Evolutionary conservation across 2,329 filamentous ascomycete genomes (phyloP).

Genomic region (Xylaria sp.): DNA sequence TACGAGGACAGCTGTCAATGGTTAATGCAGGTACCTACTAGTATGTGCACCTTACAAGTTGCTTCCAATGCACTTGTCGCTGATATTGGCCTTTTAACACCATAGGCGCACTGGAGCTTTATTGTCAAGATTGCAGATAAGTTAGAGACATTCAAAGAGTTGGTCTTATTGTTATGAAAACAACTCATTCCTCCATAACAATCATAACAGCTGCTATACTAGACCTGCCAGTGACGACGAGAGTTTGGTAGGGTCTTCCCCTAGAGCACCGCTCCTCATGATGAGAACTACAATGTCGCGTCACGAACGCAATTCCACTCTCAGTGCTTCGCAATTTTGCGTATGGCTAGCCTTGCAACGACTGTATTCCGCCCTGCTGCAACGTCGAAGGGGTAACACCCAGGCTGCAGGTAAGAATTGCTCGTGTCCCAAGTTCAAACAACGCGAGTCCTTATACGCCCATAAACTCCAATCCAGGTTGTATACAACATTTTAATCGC

Average conservation of each 20-base stretch:
- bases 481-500: conserved; percentile 1
- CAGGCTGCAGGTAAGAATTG: conserved; percentile 1
- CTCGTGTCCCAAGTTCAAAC: conserved; percentile 7
- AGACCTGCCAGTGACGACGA: conserved; percentile 1
- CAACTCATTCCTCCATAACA: neutral
- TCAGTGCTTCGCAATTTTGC: neutral
- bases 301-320: neutral
- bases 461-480: conserved; percentile 21
- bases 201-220: conserved; percentile 12
- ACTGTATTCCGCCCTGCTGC: neutral
- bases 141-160: neutral
- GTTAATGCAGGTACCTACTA: neutral
- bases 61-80: too few species aligned
- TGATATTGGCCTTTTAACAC: neutral
- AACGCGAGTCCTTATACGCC: conserved; percentile 27
- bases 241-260: neutral
- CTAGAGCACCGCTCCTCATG: neutral
- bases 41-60: too few species aligned
- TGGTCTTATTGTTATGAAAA: neutral
- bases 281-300: neutral
- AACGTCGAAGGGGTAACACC: neutral
- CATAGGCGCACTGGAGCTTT: neutral
- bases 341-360: neutral
- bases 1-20: conserved; percentile 10
- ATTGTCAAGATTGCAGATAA: neutral